Conservation (phyloP, 306 rosid species). For the Sesbania bispinosa region DNA sequence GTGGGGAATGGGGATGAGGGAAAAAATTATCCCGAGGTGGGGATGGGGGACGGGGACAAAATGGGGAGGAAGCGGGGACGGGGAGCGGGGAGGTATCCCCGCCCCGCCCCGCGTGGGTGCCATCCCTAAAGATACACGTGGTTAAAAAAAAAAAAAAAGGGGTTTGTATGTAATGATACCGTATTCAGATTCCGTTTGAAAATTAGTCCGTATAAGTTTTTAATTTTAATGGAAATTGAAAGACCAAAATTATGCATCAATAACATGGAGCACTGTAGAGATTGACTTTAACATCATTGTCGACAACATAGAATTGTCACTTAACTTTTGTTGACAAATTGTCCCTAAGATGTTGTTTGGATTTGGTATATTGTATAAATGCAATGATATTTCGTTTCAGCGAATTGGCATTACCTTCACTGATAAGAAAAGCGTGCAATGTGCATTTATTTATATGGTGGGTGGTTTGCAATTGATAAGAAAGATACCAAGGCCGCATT, state of each 20-base stretch:
- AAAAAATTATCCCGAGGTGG: too few species aligned
- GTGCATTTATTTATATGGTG: background rate
- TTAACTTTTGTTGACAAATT: constrained; percentile 8
- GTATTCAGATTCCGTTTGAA: background rate
- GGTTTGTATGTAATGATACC: background rate
- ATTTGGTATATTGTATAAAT: constrained; percentile 21
- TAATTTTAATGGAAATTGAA: background rate
- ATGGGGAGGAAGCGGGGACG: too few species aligned
- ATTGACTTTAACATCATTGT: background rate
- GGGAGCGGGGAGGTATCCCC: too few species aligned
- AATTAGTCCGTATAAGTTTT: background rate
- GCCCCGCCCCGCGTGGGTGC: too few species aligned
- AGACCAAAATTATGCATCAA: background rate
- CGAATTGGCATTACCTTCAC: constrained; percentile 19
- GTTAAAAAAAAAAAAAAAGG: too few species aligned
- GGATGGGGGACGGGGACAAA: too few species aligned
- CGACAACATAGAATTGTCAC: background rate
- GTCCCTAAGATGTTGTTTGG: background rate
- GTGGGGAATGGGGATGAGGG: too few species aligned
- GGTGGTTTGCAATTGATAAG: constrained; percentile 11
- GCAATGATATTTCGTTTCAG: background rate
- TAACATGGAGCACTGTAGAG: background rate
- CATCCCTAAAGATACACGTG: too few species aligned
- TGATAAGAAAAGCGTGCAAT: constrained; percentile 23
- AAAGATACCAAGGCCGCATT: too few species aligned